Conservation (phyloP, 495 filamentous ascomycete species). For the Aspergillus ostianus region DNA sequence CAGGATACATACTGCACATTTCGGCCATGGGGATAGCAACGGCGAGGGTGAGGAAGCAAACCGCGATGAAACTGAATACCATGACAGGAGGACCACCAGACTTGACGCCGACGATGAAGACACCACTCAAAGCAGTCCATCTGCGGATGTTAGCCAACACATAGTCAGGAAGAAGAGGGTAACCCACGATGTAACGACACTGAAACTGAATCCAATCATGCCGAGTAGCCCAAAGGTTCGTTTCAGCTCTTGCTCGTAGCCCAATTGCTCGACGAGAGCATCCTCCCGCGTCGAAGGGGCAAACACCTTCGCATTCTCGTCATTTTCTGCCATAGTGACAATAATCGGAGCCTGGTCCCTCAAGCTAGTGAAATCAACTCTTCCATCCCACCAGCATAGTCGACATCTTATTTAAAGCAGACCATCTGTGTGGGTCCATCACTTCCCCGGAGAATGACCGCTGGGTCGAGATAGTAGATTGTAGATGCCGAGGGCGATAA, state of each 20-base stretch:
- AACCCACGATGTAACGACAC: conserved; percentile 52
- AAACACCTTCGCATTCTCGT: conserved; percentile 24
- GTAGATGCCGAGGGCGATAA: conserved; percentile 19
- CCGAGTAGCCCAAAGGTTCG: conserved; percentile 56
- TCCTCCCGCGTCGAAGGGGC: conserved; percentile 34
- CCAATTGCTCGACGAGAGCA: conserved; percentile 42
- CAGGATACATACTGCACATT: conserved; percentile 55
- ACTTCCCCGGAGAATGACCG: background rate
- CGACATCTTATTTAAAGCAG: background rate
- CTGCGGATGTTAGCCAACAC: conserved; percentile 22
- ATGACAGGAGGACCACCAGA: conserved; percentile 58
- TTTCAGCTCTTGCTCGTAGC: conserved; percentile 59
- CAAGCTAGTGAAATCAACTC: too few species aligned
- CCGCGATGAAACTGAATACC: conserved; percentile 55
- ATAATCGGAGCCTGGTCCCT: too few species aligned
- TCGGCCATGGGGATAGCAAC: conserved; percentile 60
- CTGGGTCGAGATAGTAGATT: conserved; percentile 1
- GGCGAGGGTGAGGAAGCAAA: conserved; percentile 47
- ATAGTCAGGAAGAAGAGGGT: background rate
- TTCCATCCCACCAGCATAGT: background rate
- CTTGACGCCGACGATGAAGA: conserved; percentile 55
- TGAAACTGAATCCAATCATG: conserved; percentile 61
- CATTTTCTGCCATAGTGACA: conserved; percentile 20
- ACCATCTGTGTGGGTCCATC: conserved; percentile 10
- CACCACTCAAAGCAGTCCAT: conserved; percentile 56